These are phyloP conservation scores for Lactarius sp. DNA, from an alignment of 768 basidiomycete genomes.

Conservation along the genomic window DNA sequence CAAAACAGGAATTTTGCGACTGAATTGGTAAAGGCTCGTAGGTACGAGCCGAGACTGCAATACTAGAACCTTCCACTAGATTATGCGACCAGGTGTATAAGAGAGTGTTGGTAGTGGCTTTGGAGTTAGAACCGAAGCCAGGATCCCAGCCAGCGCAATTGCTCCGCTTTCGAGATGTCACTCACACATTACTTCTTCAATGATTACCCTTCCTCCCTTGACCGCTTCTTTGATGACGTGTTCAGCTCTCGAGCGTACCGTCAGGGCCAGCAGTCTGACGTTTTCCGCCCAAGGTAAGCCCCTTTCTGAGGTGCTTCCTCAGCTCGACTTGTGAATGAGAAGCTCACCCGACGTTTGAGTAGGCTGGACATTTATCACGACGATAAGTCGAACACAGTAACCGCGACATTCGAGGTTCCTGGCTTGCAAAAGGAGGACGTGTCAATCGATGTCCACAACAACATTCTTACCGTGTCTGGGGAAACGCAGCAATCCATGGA, in stretches of 20 bases:
- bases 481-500: slow-evolving; percentile 37
- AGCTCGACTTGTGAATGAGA: background rate
- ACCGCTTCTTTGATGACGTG: slow-evolving; percentile 42
- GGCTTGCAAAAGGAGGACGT: slow-evolving; percentile 49
- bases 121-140: background rate
- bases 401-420: slow-evolving; percentile 55
- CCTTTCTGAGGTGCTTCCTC: background rate
- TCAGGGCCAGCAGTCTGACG: slow-evolving; percentile 14
- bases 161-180: slow-evolving; percentile 27
- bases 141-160: background rate
- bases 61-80: background rate
- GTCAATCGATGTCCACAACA: slow-evolving; percentile 47
- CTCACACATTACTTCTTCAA: slow-evolving; percentile 39
- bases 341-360: background rate
- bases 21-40: background rate
- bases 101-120: background rate
- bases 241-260: slow-evolving; percentile 28
- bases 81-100: background rate
- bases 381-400: slow-evolving; percentile 42
- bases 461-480: slow-evolving; percentile 48
- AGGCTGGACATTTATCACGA: slow-evolving; percentile 58
- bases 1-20: background rate
- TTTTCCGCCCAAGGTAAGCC: slow-evolving; percentile 20
- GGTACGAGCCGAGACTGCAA: background rate
- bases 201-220: slow-evolving; percentile 37